A percentile compares a stretch with the other conserved stretches of the same genome.
Evolutionary conservation across 345 rosid genomes (phyloP).

Genomic region (Noccaea caerulescens): DNA sequence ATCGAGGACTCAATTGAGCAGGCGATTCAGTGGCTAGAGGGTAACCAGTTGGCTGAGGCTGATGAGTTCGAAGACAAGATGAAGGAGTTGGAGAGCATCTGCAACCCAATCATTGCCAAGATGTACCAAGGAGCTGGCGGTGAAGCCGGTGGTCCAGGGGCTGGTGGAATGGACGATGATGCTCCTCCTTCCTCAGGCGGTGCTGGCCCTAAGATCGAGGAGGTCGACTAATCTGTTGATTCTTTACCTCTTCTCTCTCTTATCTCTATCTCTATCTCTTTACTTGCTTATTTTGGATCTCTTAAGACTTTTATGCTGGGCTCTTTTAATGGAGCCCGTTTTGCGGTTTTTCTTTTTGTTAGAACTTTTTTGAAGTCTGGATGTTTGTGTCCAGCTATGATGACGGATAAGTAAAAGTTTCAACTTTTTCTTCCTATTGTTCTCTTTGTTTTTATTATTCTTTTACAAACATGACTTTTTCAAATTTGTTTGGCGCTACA

Average conservation of each 20-base stretch:
- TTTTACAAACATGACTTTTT: too few species aligned
- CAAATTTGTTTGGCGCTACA: too few species aligned
- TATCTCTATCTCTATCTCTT: not conserved
- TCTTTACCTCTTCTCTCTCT: not conserved
- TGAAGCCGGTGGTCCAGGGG: constrained; percentile 56
- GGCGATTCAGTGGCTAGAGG: constrained; percentile 73
- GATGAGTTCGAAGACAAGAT: constrained; percentile 83
- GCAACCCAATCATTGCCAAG: constrained; percentile 84
- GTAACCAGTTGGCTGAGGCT: constrained; percentile 75
- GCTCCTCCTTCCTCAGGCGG: constrained; percentile 52
- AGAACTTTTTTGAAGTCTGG: constrained; percentile 14
- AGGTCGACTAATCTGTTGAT: constrained; percentile 46
- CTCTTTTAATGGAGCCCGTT: constrained; percentile 12
- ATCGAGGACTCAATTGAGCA: constrained; percentile 62
- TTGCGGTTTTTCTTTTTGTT: not conserved
- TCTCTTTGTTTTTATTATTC: too few species aligned
- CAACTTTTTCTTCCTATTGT: not conserved
- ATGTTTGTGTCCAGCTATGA: not conserved
- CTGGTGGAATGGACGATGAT: constrained; percentile 49
- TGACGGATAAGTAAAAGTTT: constrained; percentile 11
- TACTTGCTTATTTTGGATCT: not conserved
- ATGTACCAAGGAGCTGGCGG: constrained; percentile 80
- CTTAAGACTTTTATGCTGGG: constrained; percentile 18
- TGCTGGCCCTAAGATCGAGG: constrained; percentile 69
- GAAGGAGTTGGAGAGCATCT: constrained; percentile 83